These are phyloP conservation scores for Pseudogymnoascus sp. DNA, from an alignment of 2,329 filamentous ascomycete species.

Conservation along the genomic window DNA sequence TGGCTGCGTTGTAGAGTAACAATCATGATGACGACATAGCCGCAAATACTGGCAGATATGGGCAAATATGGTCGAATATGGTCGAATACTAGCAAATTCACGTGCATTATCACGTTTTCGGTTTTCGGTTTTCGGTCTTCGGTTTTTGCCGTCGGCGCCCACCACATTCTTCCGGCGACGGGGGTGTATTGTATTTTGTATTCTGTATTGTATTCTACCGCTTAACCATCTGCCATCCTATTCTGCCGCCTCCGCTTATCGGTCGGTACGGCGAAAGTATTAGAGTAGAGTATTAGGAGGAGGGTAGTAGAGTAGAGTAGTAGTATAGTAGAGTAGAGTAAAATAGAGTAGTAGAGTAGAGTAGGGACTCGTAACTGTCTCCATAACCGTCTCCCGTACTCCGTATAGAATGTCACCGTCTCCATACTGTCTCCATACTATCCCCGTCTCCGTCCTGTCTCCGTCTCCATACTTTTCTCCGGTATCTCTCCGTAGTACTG, in stretches of 20 bases:
- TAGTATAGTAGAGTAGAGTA: background rate
- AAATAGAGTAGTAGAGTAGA: background rate
- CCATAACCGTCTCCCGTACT: background rate
- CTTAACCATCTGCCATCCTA: background rate
- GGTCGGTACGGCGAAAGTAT: too few species aligned
- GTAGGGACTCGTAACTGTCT: background rate
- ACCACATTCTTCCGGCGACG: background rate
- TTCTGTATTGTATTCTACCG: too few species aligned
- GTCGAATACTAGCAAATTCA: background rate
- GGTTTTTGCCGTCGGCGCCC: background rate
- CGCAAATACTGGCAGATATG: background rate
- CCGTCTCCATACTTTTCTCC: background rate
- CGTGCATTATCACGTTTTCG: background rate
- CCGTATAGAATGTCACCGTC: background rate
- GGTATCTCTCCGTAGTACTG: background rate
- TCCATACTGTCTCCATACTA: background rate
- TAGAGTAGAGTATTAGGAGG: background rate
- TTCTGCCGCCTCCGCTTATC: background rate
- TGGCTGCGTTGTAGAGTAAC: background rate
- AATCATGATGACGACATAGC: conserved; percentile 1
- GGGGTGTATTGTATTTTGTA: too few species aligned
- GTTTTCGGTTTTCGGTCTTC: too few species aligned
- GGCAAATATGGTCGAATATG: background rate
- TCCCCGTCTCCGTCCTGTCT: background rate
- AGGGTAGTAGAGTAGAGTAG: background rate